These are phyloP conservation scores for Lathyrus oleraceus DNA, from an alignment of 306 rosid species.

Conservation along the genomic window DNA sequence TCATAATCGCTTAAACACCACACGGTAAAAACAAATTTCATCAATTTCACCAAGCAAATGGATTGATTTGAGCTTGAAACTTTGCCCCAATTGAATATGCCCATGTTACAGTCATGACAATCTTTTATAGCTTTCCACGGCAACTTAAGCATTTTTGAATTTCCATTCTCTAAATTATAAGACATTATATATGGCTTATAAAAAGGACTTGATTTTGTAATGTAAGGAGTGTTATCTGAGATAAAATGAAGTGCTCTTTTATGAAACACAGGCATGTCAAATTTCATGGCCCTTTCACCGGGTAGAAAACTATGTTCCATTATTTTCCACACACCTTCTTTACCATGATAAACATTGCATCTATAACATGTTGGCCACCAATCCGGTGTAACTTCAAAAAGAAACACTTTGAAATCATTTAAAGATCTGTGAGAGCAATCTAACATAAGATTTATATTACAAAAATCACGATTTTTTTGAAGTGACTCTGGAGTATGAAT, in stretches of 20 bases:
- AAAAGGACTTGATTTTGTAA: neutral
- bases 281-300: neutral
- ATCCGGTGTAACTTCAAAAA: neutral
- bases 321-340: neutral
- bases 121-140: constrained; percentile 4
- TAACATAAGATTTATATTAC: neutral
- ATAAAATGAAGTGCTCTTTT: neutral
- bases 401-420: neutral
- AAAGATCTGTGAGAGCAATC: neutral
- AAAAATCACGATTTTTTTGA: neutral
- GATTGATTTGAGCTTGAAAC: neutral
- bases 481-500: neutral
- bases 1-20: neutral
- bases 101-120: neutral
- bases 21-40: neutral
- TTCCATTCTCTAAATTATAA: neutral
- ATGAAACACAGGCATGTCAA: neutral
- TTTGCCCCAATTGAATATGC: constrained; percentile 31
- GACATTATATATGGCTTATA: neutral
- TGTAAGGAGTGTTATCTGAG: neutral
- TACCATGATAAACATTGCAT: neutral
- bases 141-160: constrained; percentile 2
- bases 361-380: neutral
- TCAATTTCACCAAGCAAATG: constrained; percentile 35
- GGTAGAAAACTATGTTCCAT: neutral